Conservation (phyloP, 192 early-diverging fungal genomes). For the Podila verticillata region DNA sequence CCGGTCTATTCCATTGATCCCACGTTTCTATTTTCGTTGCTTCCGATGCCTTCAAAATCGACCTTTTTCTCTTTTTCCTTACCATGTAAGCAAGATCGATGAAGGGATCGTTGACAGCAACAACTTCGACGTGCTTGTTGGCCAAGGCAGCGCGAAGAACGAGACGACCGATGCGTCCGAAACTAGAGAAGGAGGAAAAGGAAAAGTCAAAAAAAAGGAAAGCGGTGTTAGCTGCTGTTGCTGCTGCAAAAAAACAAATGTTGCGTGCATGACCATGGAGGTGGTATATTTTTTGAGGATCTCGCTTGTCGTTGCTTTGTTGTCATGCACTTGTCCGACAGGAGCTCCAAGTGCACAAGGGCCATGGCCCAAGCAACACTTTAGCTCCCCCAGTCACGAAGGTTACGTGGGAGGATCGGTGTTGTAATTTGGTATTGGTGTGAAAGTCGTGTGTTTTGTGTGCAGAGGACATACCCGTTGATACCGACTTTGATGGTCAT, state of each 20-base stretch:
- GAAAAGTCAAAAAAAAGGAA: not conserved
- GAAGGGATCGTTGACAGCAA: slow-evolving; percentile 98
- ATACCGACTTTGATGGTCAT: slow-evolving; percentile 50
- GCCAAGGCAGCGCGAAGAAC: slow-evolving; percentile 89
- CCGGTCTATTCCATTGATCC: no score
- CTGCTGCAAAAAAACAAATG: not conserved
- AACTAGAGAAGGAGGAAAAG: slow-evolving; percentile 55
- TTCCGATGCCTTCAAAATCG: no score
- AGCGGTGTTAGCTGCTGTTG: not conserved
- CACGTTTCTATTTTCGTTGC: no score
- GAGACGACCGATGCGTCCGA: slow-evolving; percentile 98
- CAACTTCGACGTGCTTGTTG: slow-evolving; percentile 79
- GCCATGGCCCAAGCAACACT: not conserved
- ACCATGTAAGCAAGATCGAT: slow-evolving; percentile 96
- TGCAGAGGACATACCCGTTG: slow-evolving; percentile 39
- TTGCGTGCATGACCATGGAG: not conserved
- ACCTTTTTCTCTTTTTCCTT: slow-evolving; percentile 4
- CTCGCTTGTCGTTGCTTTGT: no score
- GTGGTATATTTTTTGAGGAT: not conserved
- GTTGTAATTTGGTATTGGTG: not conserved
- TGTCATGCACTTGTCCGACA: not conserved
- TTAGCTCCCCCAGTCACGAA: no score
- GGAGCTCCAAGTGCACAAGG: not conserved
- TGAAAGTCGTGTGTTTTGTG: not conserved
- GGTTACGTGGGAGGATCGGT: no score